Percentiles rank a stretch among this genome's conserved stretches.
phyloP scores from a whole-genome alignment of 441 rosid genomes.

The Codiaeum variegatum region DNA sequence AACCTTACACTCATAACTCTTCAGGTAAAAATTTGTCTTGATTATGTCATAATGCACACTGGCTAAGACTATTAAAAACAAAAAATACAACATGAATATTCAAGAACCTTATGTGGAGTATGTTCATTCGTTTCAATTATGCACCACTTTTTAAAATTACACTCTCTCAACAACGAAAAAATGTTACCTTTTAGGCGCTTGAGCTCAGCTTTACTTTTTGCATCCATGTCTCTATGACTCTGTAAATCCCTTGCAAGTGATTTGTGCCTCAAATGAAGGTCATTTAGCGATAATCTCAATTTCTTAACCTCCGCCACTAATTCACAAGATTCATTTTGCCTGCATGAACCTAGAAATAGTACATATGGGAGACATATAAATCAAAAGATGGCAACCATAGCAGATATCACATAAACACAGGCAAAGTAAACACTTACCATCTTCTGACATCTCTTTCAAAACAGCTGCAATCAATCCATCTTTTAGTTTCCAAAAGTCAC shows the following conservation, averaged over 20 bases:
- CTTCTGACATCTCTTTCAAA: conserved; percentile 43
- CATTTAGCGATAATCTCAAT: conserved; percentile 56
- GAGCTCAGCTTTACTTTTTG: conserved; percentile 65
- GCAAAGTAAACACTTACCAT: conserved; percentile 39
- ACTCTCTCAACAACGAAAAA: conserved; percentile 9
- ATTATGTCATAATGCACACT: not conserved
- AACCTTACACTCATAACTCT: not conserved
- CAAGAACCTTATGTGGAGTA: not conserved
- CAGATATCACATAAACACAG: not conserved
- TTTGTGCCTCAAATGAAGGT: conserved; percentile 69
- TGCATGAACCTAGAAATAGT: conserved; percentile 50
- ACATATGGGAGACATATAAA: conserved; percentile 20
- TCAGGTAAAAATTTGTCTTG: not conserved
- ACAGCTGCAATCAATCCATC: conserved; percentile 50
- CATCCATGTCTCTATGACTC: conserved; percentile 53
- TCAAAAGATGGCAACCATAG: conserved; percentile 4
- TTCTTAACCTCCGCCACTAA: conserved; percentile 56
- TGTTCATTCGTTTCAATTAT: not conserved
- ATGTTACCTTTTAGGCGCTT: conserved; percentile 64
- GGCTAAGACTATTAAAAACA: not conserved
- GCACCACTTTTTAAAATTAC: not conserved
- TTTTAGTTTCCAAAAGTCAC: conserved; percentile 58
- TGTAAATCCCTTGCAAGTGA: conserved; percentile 61
- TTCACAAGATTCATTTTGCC: conserved; percentile 43
- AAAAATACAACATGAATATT: not conserved